Conservation (phyloP, 31 red algal species). For the Endocladia muricata region DNA sequence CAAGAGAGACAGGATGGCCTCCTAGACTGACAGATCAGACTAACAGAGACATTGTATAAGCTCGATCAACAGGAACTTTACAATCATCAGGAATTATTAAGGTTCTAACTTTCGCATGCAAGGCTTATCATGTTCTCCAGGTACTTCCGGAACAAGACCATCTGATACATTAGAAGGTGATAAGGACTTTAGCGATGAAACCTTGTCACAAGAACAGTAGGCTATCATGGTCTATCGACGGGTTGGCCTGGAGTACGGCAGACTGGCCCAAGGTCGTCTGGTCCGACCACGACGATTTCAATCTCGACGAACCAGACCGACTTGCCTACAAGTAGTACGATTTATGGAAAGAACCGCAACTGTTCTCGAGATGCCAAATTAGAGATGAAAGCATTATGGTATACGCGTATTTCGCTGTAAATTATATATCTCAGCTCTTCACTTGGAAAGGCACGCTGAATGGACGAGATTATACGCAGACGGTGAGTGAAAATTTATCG, state of each 20-base stretch:
- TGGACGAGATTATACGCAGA: neutral
- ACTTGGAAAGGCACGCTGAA: neutral
- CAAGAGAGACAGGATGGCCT: neutral
- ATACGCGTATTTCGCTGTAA: neutral
- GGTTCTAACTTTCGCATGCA: neutral
- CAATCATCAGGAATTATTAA: neutral
- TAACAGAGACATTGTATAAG: neutral
- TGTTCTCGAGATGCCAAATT: constrained; percentile 1
- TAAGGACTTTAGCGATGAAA: neutral
- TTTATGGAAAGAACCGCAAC: constrained; percentile 1
- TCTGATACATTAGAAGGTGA: neutral
- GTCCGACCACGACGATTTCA: constrained; percentile 4
- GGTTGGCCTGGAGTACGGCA: neutral
- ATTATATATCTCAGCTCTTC: neutral
- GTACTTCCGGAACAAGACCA: neutral
- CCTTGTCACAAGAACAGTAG: too few relatives aligned
- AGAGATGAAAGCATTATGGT: neutral
- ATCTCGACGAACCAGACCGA: constrained; percentile 8
- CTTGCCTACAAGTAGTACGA: constrained; percentile 2
- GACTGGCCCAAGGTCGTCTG: neutral
- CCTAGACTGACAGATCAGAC: neutral
- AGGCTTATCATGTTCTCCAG: neutral
- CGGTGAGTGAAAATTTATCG: neutral
- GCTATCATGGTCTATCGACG: neutral
- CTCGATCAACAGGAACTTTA: too few relatives aligned